Conservation (phyloP, 441 rosid genomes). For the Jatropha podagrica region DNA sequence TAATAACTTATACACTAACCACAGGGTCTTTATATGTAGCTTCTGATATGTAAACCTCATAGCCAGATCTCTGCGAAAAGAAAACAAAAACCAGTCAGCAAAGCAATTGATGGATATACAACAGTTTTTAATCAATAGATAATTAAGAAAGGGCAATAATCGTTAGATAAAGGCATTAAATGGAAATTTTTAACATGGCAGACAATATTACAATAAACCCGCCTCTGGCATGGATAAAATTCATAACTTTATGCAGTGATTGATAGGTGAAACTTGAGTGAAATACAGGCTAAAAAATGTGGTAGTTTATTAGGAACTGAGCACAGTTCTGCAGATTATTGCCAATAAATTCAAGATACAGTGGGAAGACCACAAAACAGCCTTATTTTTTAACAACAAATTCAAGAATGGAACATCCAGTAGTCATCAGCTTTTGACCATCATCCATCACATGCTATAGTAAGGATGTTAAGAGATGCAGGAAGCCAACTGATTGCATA, state of each 20-base stretch:
- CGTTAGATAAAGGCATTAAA: not conserved
- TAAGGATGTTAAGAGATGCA: not conserved
- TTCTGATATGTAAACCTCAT: conserved; percentile 87
- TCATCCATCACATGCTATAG: not conserved
- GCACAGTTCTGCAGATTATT: not conserved
- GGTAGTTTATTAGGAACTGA: not conserved
- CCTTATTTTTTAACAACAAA: not conserved
- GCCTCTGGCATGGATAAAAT: not conserved
- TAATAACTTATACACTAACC: conserved; percentile 43
- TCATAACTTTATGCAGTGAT: not conserved
- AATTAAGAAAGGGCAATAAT: not conserved
- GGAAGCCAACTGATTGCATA: not conserved
- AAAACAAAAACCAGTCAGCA: conserved; percentile 29
- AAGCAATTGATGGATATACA: conserved; percentile 4
- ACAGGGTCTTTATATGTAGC: conserved; percentile 85
- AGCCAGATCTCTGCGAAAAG: conserved; percentile 83
- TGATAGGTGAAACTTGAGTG: not conserved
- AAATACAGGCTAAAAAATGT: not conserved
- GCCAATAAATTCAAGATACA: not conserved
- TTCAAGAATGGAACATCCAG: not conserved
- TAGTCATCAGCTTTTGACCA: not conserved
- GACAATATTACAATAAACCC: not conserved
- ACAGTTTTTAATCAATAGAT: not conserved
- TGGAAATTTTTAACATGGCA: not conserved
- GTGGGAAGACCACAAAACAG: not conserved